Evolutionary conservation across 176 grass and related monocot species (phyloP).

Genomic region (maize (Zea mays)): DNA sequence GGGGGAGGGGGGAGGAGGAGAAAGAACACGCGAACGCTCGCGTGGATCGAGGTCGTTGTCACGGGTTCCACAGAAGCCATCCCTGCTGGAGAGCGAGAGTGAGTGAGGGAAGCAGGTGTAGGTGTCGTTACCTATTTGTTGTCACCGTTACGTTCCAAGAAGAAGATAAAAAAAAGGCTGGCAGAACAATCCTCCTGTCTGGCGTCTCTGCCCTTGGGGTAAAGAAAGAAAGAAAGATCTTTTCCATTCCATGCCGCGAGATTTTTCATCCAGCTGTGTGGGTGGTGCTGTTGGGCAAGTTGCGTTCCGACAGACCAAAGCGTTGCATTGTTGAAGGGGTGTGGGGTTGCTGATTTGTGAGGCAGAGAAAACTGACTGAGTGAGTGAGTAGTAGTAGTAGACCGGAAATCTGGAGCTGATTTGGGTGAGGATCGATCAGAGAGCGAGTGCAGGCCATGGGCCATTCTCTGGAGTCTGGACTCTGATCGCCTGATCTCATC

Average conservation of each 20-base stretch:
- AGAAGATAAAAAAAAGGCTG: conserved; percentile 8
- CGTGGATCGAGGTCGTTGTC: conserved; percentile 12
- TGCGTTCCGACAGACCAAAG: conserved; percentile 13
- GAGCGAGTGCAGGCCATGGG: conserved; percentile 14
- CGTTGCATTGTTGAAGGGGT: not conserved
- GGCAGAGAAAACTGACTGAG: too few relatives aligned
- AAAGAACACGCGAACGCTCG: not conserved
- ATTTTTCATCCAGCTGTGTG: not conserved
- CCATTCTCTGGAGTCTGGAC: not conserved
- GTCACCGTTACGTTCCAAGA: conserved; percentile 12
- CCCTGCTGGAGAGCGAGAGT: not conserved
- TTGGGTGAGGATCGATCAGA: not conserved
- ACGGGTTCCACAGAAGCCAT: conserved; percentile 14
- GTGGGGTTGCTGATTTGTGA: not conserved
- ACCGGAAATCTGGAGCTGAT: conserved; percentile 35
- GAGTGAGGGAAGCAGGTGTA: not conserved
- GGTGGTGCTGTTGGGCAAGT: conserved; percentile 32
- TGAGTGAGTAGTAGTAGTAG: not conserved
- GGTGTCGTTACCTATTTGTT: conserved; percentile 33
- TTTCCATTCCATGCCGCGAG: not conserved
- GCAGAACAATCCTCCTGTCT: not conserved
- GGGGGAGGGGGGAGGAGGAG: not conserved
- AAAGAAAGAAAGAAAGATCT: not conserved
- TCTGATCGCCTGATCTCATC: conserved; percentile 37
- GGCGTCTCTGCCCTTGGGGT: not conserved